Evolutionary conservation across 305 asterid species (phyloP), one percentile per base, ranked within the genome.

Genomic region (Rubia peregrina): DNA sequence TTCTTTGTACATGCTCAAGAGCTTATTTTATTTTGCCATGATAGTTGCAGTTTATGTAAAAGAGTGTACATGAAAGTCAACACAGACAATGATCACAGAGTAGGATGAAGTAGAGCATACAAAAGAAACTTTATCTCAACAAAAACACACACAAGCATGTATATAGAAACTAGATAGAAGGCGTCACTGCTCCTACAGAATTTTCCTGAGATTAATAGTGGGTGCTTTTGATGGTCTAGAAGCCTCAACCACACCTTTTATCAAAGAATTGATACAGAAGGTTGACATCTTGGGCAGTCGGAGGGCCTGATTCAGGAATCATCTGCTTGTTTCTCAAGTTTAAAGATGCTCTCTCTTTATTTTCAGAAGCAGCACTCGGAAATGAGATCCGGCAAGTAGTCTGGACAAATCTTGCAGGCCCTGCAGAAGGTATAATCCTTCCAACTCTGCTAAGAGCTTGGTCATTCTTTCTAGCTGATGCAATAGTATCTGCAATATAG

Each of bases 251-350:
- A 42, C 83, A 89, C 98, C 98, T 89, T 70, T 80, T 86, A 33
- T 91, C 90, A 77, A 91, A 85, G 67, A 94, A 86, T 30, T 82
- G 85, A 81, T 80, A 79, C 74, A 94, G 73, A 65, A 73, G 80
- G 57, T 83, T 77, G 70, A 94, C 76, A 74, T 94, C 99, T 80
- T 77, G 79, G 9, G 10, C 79, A 65, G 81, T 80, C 10, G 97
- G 99, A 67, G 96, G 96, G 65, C 87, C 89, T 57, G 96, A 87
- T 70, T 65, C 69, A 33, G 98, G 98, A 75, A 88, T 86, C 85
- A 81, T 85, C 84, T 76, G 74, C 79, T 84, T 88, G 81, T 84
- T 89, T 61, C 81, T 85, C 76, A 79, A 81, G 73, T 87, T 82
- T 21, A 86, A 80, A 75, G 78, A 83, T 88, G 89, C 66, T 12